Base-by-base conservation (phyloP, 2,329 filamentous ascomycete genomes). In the Pseudogymnoascus sp. region DNA sequence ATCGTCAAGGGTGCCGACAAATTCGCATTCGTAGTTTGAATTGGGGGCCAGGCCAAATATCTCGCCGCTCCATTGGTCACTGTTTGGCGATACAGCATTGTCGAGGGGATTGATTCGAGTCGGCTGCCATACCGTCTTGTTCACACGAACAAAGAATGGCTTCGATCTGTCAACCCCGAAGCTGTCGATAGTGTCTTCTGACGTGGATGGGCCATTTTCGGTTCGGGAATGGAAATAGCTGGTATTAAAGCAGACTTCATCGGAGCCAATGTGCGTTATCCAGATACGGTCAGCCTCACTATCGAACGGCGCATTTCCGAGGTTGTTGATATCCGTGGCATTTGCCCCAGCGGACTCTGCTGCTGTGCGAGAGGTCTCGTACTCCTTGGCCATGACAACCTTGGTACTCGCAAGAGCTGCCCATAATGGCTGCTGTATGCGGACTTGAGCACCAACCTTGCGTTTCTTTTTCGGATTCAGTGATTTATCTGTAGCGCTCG, bases 331-430 rank as follows among this genome's bases (percentile, higher is more conserved):
- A 70, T 90, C 87, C 70, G 86, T 90, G 68, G 86, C 85, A 71
- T 89, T 87, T 66, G 88, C 86, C 69, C 87, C 87, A 33, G 83
- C 84, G 58, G 86, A 87, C 75, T 91, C 89, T 61, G 84, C 83
- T 63, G 87, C 82, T 62, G 87, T 85, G 72, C 89, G 86, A 66
- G 89, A 93, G 72, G 95, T 83, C 75, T 91, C 88, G 68, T 90
- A 90, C 75, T 91, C 92, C 77, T 96, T 94, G 71, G 95, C 87
- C 76, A 96, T 91, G 68, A 94, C 93, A 72, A 97, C 92, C 80
- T 97, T 97, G 71, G 92, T 96, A 76, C 91, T 96, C 59, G 92
- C 92, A 68, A 97, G 83, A 57, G 92, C 92, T 65, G 92, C 91
- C 92, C 92, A 97, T 66, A 97, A 83, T 57, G 92, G 92, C 76